A percentile compares a stretch with the other conserved stretches of the same genome.
Conservation (phyloP, 495 filamentous ascomycete genomes). For the Aspergillus mulundensis region DNA sequence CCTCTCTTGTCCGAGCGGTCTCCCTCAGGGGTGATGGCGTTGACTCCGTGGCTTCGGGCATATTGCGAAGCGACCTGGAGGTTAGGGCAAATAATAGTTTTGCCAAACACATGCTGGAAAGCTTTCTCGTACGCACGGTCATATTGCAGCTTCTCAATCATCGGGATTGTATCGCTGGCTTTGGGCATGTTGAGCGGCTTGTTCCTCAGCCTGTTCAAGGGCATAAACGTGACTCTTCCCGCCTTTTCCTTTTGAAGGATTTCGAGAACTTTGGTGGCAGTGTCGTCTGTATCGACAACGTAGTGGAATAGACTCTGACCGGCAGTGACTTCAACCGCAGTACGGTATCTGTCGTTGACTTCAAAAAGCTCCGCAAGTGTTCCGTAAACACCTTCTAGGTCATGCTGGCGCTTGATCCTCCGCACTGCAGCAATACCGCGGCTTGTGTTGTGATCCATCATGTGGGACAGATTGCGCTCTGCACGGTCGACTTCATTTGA, state of each 20-base stretch:
- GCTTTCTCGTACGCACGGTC: slow-evolving; percentile 75
- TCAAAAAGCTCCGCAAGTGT: slow-evolving; percentile 87
- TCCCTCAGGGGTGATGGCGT: slow-evolving; percentile 89
- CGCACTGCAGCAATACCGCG: slow-evolving; percentile 79
- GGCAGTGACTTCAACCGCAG: slow-evolving; percentile 88
- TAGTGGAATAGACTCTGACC: slow-evolving; percentile 94
- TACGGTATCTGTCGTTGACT: slow-evolving; percentile 78
- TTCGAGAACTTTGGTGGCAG: slow-evolving; percentile 75
- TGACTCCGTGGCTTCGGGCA: slow-evolving; percentile 82
- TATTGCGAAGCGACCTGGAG: slow-evolving; percentile 82
- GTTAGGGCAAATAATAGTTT: slow-evolving; percentile 90
- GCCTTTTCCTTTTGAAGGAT: slow-evolving; percentile 71
- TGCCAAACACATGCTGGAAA: slow-evolving; percentile 91
- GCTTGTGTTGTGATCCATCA: slow-evolving; percentile 85
- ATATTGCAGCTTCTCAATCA: slow-evolving; percentile 82
- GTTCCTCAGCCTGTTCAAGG: slow-evolving; percentile 71
- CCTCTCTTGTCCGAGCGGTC: slow-evolving; percentile 92
- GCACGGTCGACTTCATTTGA: slow-evolving; percentile 68
- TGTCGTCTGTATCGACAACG: slow-evolving; percentile 89
- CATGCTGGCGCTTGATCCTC: slow-evolving; percentile 68
- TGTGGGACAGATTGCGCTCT: slow-evolving; percentile 70
- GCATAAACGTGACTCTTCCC: slow-evolving; percentile 95
- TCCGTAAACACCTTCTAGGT: slow-evolving; percentile 85
- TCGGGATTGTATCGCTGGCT: slow-evolving; percentile 78
- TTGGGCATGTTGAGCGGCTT: slow-evolving; percentile 71